Conservation (phyloP, 2,329 filamentous ascomycete species). For the Gnomoniopsis sp. region DNA sequence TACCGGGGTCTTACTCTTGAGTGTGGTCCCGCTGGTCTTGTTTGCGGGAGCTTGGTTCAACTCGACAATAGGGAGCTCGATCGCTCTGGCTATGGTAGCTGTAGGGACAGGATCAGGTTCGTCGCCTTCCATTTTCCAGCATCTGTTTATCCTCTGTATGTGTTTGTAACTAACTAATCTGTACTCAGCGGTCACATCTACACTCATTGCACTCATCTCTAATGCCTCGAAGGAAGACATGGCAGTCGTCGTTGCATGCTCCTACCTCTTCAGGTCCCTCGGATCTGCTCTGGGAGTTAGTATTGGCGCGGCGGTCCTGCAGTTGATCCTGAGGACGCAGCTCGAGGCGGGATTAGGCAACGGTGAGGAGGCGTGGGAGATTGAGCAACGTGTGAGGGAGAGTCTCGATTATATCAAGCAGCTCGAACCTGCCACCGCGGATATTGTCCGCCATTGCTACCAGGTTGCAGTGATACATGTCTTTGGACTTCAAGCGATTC, state of each 20-base stretch:
- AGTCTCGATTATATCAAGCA: conserved; percentile 66
- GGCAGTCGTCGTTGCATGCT: conserved; percentile 73
- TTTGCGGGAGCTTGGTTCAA: conserved; percentile 51
- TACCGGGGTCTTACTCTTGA: conserved; percentile 51
- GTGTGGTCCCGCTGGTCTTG: conserved; percentile 53
- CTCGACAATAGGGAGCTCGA: conserved; percentile 49
- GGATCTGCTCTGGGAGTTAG: conserved; percentile 75
- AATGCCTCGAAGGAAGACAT: conserved; percentile 66
- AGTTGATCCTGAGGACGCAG: conserved; percentile 60
- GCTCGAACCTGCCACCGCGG: conserved; percentile 57
- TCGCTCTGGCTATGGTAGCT: conserved; percentile 52
- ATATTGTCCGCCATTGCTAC: conserved; percentile 65
- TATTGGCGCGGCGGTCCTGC: conserved; percentile 68
- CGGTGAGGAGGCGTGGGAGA: conserved; percentile 58
- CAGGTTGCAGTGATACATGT: conserved; percentile 41
- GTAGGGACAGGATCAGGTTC: conserved; percentile 36
- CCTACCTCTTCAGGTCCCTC: conserved; percentile 75
- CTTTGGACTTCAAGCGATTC: conserved; percentile 35
- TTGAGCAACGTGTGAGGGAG: conserved; percentile 66
- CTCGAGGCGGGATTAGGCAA: conserved; percentile 52
- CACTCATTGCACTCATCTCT: conserved; percentile 68
- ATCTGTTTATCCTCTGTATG: not conserved
- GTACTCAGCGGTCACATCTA: conserved; percentile 66
- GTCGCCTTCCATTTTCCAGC: conserved; percentile 1
- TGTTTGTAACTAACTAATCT: conserved; percentile 22